Conservation (phyloP, 345 rosid species). For the Gossypium thurberi region DNA sequence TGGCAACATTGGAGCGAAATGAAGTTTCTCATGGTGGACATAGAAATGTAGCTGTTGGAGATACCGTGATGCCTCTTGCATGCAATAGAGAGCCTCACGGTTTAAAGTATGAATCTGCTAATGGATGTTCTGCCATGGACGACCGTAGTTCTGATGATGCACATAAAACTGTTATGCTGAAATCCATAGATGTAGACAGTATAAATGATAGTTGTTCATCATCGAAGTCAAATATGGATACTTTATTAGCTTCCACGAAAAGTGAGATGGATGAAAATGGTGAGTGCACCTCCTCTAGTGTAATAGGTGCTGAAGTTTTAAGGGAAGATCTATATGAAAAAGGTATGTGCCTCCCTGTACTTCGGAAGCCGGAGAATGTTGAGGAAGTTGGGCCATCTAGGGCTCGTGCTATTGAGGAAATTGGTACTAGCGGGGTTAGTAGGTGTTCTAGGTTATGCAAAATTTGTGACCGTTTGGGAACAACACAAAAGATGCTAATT, state of each 20-base stretch:
- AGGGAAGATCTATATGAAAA: constrained; percentile 33
- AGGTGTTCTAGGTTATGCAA: constrained; percentile 48
- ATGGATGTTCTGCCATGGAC: constrained; percentile 19
- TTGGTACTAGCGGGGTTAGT: constrained; percentile 25
- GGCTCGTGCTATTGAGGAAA: constrained; percentile 18
- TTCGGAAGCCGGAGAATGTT: constrained; percentile 15
- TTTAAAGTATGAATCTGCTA: constrained; percentile 19
- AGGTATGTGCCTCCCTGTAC: constrained; percentile 34
- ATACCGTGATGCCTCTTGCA: constrained; percentile 12
- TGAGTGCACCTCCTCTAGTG: constrained; percentile 64
- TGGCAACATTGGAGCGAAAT: constrained; percentile 26
- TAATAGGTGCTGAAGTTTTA: constrained; percentile 24
- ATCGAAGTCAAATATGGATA: constrained; percentile 48
- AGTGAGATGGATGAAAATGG: constrained; percentile 43
- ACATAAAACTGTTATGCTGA: constrained; percentile 26
- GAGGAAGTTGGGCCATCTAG: constrained; percentile 28
- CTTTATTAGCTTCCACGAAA: constrained; percentile 40
- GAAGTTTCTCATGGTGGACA: constrained; percentile 19
- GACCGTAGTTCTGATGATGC: constrained; percentile 30
- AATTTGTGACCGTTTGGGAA: constrained; percentile 48
- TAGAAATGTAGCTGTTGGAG: constrained; percentile 21
- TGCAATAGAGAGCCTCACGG: constrained; percentile 17
- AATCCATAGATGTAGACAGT: constrained; percentile 41
- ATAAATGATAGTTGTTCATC: constrained; percentile 64
- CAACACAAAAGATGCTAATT: constrained; percentile 50